A percentile compares a stretch with the other conserved stretches of the same genome.
Evolutionary conservation across 768 basidiomycete species (phyloP).

Genomic region (Suillus lakei): DNA sequence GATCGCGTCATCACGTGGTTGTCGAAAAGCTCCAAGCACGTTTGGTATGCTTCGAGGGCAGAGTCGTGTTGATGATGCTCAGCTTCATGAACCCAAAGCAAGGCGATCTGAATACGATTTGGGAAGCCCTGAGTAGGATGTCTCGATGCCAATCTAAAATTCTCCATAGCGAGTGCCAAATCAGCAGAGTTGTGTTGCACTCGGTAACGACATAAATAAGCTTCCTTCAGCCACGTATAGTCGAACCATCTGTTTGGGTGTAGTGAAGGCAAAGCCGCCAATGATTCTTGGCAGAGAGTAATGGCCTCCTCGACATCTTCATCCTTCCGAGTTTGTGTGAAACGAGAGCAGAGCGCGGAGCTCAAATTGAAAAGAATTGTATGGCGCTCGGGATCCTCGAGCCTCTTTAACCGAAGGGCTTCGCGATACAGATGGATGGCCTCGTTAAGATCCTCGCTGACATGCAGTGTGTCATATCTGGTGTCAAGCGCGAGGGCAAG

Average conservation of each 20-base stretch:
- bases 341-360: slow-evolving; percentile 21
- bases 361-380: slow-evolving; percentile 12
- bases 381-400: slow-evolving; percentile 14
- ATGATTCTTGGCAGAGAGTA: slow-evolving; percentile 8
- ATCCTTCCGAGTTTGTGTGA: background rate
- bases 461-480: slow-evolving; percentile 14
- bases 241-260: background rate
- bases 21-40: background rate
- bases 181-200: slow-evolving; percentile 19
- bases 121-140: background rate
- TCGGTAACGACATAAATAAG: slow-evolving; percentile 32
- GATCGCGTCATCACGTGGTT: background rate
- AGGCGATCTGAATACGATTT: background rate
- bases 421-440: slow-evolving; percentile 19
- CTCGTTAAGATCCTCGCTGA: slow-evolving; percentile 22
- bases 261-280: background rate
- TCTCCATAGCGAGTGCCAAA: slow-evolving; percentile 16
- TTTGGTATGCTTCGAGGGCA: slow-evolving; percentile 3
- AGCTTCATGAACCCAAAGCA: background rate
- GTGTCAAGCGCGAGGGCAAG: slow-evolving; percentile 18
- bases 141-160: slow-evolving; percentile 28
- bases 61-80: slow-evolving; percentile 1
- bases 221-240: background rate
- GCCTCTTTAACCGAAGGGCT: slow-evolving; percentile 6
- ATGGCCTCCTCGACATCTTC: slow-evolving; percentile 32